phyloP scores from a whole-genome alignment of 2,329 filamentous ascomycete genomes.

The Neopestalotiopsis rosae region DNA sequence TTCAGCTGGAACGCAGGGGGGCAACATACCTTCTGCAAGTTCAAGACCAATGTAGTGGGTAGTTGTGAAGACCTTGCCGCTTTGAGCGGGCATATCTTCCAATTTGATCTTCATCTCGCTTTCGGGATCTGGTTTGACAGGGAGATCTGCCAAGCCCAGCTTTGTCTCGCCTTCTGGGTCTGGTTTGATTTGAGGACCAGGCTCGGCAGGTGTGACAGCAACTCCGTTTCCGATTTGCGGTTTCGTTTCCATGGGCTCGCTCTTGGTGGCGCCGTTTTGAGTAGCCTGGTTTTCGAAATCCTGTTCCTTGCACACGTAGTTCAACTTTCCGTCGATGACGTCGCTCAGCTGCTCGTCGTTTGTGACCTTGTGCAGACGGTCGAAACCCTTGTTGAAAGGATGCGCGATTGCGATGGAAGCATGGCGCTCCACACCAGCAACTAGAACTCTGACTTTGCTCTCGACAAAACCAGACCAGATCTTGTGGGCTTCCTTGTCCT shows the following conservation, averaged over 20 bases:
- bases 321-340: slow-evolving; percentile 59
- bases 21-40: slow-evolving; percentile 70
- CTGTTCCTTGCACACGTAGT: slow-evolving; percentile 46
- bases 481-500: slow-evolving; percentile 81
- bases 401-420: slow-evolving; percentile 82
- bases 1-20: not conserved
- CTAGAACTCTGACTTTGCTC: slow-evolving; percentile 87
- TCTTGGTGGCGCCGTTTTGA: slow-evolving; percentile 7
- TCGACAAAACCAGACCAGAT: slow-evolving; percentile 92
- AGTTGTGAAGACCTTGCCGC: slow-evolving; percentile 75
- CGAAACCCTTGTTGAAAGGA: slow-evolving; percentile 91
- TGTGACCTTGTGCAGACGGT: slow-evolving; percentile 76
- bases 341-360: slow-evolving; percentile 56
- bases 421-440: slow-evolving; percentile 82
- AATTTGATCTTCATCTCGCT: slow-evolving; percentile 23
- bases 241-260: slow-evolving; percentile 28
- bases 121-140: slow-evolving; percentile 10
- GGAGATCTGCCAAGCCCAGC: slow-evolving; percentile 25
- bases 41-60: slow-evolving; percentile 95
- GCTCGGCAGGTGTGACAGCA: not conserved
- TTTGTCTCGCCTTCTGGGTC: not conserved
- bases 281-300: slow-evolving; percentile 20
- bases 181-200: slow-evolving; percentile 4
- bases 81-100: slow-evolving; percentile 30
- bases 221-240: slow-evolving; percentile 20